Evolutionary conservation across 495 filamentous ascomycete genomes (phyloP).

Genomic region (Penicillium pulvis): DNA sequence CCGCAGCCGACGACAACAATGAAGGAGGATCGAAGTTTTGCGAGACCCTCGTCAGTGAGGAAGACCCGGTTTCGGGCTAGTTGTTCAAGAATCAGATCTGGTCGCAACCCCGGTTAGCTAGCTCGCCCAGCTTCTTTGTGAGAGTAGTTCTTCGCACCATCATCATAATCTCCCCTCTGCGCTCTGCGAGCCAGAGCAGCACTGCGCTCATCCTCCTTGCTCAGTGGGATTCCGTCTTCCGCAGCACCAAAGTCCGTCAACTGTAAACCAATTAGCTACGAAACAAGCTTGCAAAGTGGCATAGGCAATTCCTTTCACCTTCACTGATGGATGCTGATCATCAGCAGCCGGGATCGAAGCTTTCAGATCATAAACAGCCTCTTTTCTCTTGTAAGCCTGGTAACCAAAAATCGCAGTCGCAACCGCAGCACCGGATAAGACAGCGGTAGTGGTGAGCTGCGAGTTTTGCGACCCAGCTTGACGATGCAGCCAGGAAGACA

Average conservation of each 20-base stretch:
- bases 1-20: conserved; percentile 91
- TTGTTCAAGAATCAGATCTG: conserved; percentile 92
- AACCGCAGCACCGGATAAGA: conserved; percentile 73
- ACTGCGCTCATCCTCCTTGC: conserved; percentile 78
- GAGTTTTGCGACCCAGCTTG: conserved; percentile 54
- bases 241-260: conserved; percentile 75
- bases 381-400: conserved; percentile 63
- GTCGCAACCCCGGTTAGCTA: not conserved
- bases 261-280: conserved; percentile 40
- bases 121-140: not conserved
- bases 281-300: not conserved
- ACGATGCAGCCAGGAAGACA: conserved; percentile 61
- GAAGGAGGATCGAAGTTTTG: conserved; percentile 76
- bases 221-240: conserved; percentile 51
- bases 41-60: conserved; percentile 77
- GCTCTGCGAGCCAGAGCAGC: conserved; percentile 76
- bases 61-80: conserved; percentile 94
- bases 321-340: conserved; percentile 45
- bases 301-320: conserved; percentile 26
- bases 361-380: conserved; percentile 68
- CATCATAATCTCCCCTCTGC: conserved; percentile 87
- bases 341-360: conserved; percentile 65
- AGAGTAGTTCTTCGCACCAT: conserved; percentile 50
- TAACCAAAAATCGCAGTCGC: conserved; percentile 71
- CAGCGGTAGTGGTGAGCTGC: conserved; percentile 75